Base-by-base conservation (phyloP, 306 rosid species). In the Hippophae tibetana region DNA sequence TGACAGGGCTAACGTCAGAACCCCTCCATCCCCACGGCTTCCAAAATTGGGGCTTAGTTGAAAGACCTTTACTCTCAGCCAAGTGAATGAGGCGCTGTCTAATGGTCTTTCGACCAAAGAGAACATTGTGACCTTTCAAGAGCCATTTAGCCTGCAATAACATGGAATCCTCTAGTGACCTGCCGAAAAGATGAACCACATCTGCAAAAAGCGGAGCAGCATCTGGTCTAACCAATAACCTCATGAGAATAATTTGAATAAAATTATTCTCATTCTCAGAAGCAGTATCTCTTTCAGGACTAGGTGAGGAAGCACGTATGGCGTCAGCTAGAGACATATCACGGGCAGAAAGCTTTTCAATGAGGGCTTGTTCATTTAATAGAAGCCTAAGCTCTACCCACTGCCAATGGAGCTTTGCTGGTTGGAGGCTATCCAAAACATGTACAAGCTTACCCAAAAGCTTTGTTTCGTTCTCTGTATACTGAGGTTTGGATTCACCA, bases 351-450 rank as follows among this genome's bases (percentile, higher is more conserved):
- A 92, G 77, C 62, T 88, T 92, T 52, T 92, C 99, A 44, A 83
- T 52, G 23, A 92, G 86, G 63, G 89, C 85, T 68, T 92, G 99
- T 64, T 92, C 99, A 68, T 88, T 88, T 76, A 92, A 80, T 65
- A 92, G 95, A 66, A 92, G 77, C 79, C 99, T 86, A 52, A 92
- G 95, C 72, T 85, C 88, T 66, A 92, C 84, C 99, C 99, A 92
- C 72, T 92, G 99, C 99, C 99, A 92, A 65, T 85, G 99, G 56
- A 92, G 86, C 75, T 88, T 92, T 40, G 96, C 99, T 66, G 88
- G 93, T 74, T 92, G 99, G 74, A 92, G 74, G 75, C 79, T 77
- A 78, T 92, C 99, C 76, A 88, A 78, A 66, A 84, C 78, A 71
- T 76, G 77, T 27, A 88, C 84, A 68, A 92, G 82, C 78, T 83